Evolutionary conservation across 1,139 yeast genomes (phyloP).

Genomic region (Candida glucosophila): DNA sequence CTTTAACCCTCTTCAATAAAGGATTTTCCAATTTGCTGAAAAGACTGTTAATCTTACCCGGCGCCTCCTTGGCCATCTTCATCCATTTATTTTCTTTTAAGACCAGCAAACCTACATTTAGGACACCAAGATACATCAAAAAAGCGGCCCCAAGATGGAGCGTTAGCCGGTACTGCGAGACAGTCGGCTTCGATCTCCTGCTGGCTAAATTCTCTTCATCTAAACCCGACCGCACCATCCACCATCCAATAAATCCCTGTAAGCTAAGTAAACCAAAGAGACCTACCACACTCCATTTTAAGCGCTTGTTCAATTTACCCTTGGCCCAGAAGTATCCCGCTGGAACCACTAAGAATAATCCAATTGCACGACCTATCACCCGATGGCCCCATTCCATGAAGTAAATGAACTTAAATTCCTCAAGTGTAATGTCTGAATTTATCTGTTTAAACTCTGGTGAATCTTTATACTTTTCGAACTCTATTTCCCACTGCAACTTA

Average conservation of each 20-base stretch:
- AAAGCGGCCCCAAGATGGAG: conserved; percentile 95
- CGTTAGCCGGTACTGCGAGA: conserved; percentile 88
- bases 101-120: conserved; percentile 83
- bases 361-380: conserved; percentile 85
- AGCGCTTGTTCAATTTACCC: conserved; percentile 58
- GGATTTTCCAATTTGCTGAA: conserved; percentile 47
- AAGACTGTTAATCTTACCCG: conserved; percentile 44
- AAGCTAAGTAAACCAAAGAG: conserved; percentile 74
- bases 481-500: conserved; percentile 75
- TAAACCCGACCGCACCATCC: conserved; percentile 98
- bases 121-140: conserved; percentile 75
- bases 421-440: conserved; percentile 83
- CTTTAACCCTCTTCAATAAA: conserved; percentile 47
- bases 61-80: conserved; percentile 34
- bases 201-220: conserved; percentile 74
- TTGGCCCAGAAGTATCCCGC: conserved; percentile 71
- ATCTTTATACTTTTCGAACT: conserved; percentile 69
- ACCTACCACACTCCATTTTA: conserved; percentile 60
- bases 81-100: conserved; percentile 65
- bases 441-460: conserved; percentile 89
- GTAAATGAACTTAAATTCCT: conserved; percentile 91
- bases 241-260: conserved; percentile 98
- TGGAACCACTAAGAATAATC: conserved; percentile 74
- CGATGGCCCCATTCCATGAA: conserved; percentile 98
- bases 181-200: conserved; percentile 86